Evolutionary conservation across 192 early-diverging fungal species (phyloP).

Genomic region (Backusella circina): DNA sequence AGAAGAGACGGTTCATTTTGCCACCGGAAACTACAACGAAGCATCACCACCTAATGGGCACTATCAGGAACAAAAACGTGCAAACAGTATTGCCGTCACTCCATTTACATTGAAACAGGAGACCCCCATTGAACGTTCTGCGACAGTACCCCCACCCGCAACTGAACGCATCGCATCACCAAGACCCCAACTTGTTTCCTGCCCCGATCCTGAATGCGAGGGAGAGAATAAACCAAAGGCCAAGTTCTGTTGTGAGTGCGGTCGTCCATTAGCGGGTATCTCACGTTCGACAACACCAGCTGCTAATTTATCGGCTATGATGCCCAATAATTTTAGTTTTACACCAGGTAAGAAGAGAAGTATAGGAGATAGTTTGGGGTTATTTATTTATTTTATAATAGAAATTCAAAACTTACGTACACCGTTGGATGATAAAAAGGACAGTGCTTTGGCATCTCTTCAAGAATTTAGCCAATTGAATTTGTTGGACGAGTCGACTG

Average conservation of each 20-base stretch:
- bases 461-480: not conserved
- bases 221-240: conserved; percentile 51
- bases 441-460: not conserved
- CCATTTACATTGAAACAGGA: not conserved
- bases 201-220: conserved; percentile 45
- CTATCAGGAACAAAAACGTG: not conserved
- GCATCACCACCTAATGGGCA: not conserved
- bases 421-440: conserved; percentile 5
- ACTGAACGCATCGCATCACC: conserved; percentile 13
- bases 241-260: conserved; percentile 61
- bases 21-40: not conserved
- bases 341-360: not conserved
- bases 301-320: not conserved
- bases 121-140: not conserved
- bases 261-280: conserved; percentile 38
- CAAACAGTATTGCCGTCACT: not conserved
- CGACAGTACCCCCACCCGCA: conserved; percentile 11
- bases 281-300: conserved; percentile 42
- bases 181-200: conserved; percentile 21
- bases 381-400: not conserved
- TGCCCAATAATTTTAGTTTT: not conserved
- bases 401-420: not conserved
- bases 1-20: not conserved
- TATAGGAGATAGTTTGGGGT: not conserved
- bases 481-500: conserved; percentile 42